Percentiles rank a stretch among this genome's conserved stretches.
These are phyloP conservation scores for Gnaphalium uliginosum DNA, from an alignment of 129 eudicot genomes.

Conservation along the genomic window DNA sequence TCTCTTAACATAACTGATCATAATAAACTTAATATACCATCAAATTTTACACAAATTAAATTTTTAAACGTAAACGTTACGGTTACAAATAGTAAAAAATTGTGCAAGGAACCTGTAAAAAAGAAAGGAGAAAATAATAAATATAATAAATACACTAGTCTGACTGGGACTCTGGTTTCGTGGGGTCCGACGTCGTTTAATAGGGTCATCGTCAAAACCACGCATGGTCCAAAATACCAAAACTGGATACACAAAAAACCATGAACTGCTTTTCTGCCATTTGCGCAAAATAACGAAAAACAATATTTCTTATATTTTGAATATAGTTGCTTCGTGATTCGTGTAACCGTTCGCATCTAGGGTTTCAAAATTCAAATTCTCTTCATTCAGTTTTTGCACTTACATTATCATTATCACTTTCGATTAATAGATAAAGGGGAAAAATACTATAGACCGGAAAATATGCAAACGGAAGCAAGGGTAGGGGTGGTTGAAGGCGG, in stretches of 20 bases:
- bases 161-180: too few relatives aligned
- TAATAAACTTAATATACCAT: too few relatives aligned
- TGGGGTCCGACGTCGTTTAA: slow-evolving; percentile 35
- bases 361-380: slow-evolving; percentile 12
- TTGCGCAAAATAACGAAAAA: background rate
- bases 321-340: background rate
- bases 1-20: too few relatives aligned
- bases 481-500: slow-evolving; percentile 74
- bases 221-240: slow-evolving; percentile 21
- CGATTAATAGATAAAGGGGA: background rate
- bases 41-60: too few relatives aligned
- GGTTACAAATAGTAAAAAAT: too few relatives aligned
- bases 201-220: slow-evolving; percentile 30
- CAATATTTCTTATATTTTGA: background rate
- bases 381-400: background rate
- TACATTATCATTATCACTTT: slow-evolving; percentile 19
- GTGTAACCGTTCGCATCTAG: slow-evolving; percentile 13
- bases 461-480: slow-evolving; percentile 87
- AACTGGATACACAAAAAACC: slow-evolving; percentile 38
- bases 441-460: background rate
- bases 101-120: too few relatives aligned
- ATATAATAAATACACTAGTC: too few relatives aligned
- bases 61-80: too few relatives aligned
- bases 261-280: slow-evolving; percentile 19
- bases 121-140: too few relatives aligned